Base-by-base conservation (phyloP, 1,284 basidiomycete species). In the Ustilago trichophora region DNA sequence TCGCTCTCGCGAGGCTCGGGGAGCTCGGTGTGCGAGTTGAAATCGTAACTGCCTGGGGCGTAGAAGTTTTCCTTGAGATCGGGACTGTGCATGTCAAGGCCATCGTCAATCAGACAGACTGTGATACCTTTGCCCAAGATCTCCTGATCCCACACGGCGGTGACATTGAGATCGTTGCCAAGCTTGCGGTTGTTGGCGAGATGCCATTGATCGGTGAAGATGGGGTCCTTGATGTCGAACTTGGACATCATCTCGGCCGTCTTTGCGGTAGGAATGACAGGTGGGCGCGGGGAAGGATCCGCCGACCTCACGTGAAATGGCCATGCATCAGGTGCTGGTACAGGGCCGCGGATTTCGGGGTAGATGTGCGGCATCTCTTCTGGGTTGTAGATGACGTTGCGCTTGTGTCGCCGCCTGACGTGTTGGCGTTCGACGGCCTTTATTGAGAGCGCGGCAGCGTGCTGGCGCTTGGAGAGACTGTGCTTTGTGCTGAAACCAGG, bases 41-140 rank as follows among this genome's bases (percentile, higher is more conserved):
- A 99, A 83, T 99, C 95, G 82, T 93, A 93, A 0, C 94, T 98
- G 54, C 94, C 90, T 35, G 88, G 89, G 9, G 90, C 88, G 78
- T 90, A 92, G 82, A 97, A 98, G 83, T 98, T 98, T 33, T 86
- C 88, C 33, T 88, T 88, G 41, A 98, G 85, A 82, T 98, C 95
- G 21, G 89, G 87, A 74, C 89, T 92, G 46, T 88, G 87, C 82
- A 93, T 91, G 81, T 98, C 96, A 69, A 99, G 83, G 0, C 96
- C 96, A 81, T 99, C 96, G 81, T 99, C 96, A 22, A 99, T 90
- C 45, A 99, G 85, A 6, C 92, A 91, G 6, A 93, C 88, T 45
- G 91, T 90, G 38, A 98, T 85, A n/a, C 92, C 93, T 72, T 89
- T 86, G 1, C 96, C 96, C 0, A 89, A 91, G 65, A 93, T 86